Percentiles rank a stretch among this genome's conserved stretches.
Evolutionary conservation across 805 yeast genomes (phyloP).

Genomic region (Candida palmyrensis): DNA sequence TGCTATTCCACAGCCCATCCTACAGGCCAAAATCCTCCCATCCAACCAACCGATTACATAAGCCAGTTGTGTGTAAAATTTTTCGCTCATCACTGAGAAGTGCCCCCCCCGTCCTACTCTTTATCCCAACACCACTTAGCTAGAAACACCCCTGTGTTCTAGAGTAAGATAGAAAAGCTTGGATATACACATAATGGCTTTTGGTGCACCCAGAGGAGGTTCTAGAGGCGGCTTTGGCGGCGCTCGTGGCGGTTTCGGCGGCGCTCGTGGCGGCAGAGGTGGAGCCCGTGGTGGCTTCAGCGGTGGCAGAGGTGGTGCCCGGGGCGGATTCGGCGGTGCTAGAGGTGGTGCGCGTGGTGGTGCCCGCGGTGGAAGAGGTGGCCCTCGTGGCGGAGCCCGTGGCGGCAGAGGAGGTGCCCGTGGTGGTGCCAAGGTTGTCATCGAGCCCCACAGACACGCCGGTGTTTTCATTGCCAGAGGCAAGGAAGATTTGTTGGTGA

Average conservation of each 20-base stretch:
- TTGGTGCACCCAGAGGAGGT: slow-evolving; percentile 56
- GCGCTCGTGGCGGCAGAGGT: slow-evolving; percentile 40
- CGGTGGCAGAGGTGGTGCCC: slow-evolving; percentile 44
- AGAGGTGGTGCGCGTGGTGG: slow-evolving; percentile 33
- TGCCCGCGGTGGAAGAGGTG: slow-evolving; percentile 41
- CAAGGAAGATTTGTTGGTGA: slow-evolving; percentile 95
- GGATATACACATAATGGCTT: slow-evolving; percentile 83
- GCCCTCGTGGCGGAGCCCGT: slow-evolving; percentile 56
- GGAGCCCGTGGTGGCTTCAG: slow-evolving; percentile 50
- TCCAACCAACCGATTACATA: too few species aligned
- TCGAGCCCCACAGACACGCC: slow-evolving; percentile 98
- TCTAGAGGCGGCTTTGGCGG: slow-evolving; percentile 47
- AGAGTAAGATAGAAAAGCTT: too few species aligned
- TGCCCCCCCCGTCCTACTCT: too few species aligned
- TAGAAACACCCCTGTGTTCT: too few species aligned
- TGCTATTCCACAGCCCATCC: too few species aligned
- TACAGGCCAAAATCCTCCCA: too few species aligned
- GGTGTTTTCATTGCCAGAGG: slow-evolving; percentile 99
- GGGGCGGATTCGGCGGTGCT: slow-evolving; percentile 26
- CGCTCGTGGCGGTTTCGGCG: slow-evolving; percentile 46
- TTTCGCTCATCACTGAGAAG: slow-evolving; percentile 4
- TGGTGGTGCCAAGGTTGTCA: slow-evolving; percentile 93
- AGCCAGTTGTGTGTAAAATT: slow-evolving; percentile 3
- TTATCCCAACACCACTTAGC: too few species aligned
- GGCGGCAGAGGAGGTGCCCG: slow-evolving; percentile 78